Base-by-base conservation (phyloP, 1,284 basidiomycete species). In the Irpex rosettiformis region DNA sequence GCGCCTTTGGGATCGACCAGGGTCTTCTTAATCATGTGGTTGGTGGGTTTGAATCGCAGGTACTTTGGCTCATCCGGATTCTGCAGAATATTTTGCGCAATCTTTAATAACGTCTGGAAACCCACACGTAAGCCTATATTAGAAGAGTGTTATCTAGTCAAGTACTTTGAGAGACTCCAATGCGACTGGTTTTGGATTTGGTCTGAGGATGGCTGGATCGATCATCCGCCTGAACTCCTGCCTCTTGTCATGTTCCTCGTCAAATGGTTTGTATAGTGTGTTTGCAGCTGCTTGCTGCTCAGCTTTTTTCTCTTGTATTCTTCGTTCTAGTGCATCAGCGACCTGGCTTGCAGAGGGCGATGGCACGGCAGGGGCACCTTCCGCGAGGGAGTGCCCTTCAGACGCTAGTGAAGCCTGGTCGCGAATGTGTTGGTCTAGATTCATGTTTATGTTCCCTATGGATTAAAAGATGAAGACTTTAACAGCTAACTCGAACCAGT, bases 121-220 rank as follows among this genome's bases (percentile, higher is more conserved):
- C 48, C 6, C 29, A 40, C 30, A 58, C 3, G 48, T 51, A 16
- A 51, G 48, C 3, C 10, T 21, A 47, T 47, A 25, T 6, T n/a
- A n/a, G n/a, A n/a, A n/a, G n/a, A n/a, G 45, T 21, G 18, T 21
- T 24, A 11, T 11, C 24, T 1, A 13, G 8, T 2, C 13, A 54
- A 13, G 65, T 78, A 84, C 90, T 78, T 83, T 83, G 65, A 92
- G 73, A 56, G 88, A 80, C 60, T 80, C 76, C 62, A 81, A 67
- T 1, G 85, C 84, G 55, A 81, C 74, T 56, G 81, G 79, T 61
- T 79, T 79, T n/a, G 85, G 71, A 67, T 91, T 91, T 3, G 83
- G 86, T 3, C 89, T 79, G 55, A 82, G 67, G 65, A 93, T 91
- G n/a, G 88, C 89, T 43, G 88, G 89, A 66, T 86, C 86, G 60